A percentile compares a stretch with the other conserved stretches of the same genome.
Evolutionary conservation across 352 stramenopile species (phyloP).

Genomic region (Globisporangium middletonii): DNA sequence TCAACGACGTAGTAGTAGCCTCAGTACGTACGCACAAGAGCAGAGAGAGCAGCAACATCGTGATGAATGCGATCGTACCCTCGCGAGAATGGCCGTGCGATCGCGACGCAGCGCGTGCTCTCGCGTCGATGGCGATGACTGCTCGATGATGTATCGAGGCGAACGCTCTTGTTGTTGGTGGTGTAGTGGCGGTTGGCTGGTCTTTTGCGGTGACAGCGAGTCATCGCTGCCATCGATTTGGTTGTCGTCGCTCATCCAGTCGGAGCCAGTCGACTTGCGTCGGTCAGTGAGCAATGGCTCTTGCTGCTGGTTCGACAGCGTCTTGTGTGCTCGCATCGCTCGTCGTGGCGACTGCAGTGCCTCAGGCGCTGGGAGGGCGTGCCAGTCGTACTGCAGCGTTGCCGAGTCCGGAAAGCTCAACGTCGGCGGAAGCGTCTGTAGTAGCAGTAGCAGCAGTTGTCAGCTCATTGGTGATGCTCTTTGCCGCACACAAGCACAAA

Average conservation of each 20-base stretch:
- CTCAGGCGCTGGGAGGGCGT: slow-evolving; percentile 13
- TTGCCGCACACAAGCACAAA: neutral
- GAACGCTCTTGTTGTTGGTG: neutral
- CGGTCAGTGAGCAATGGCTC: neutral
- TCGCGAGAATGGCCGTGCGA: slow-evolving; percentile 26
- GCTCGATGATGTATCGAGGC: neutral
- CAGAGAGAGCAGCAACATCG: neutral
- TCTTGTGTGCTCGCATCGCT: neutral
- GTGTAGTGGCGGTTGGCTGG: too few relatives aligned
- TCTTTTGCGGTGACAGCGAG: neutral
- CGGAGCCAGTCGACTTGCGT: too few relatives aligned
- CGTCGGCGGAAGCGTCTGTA: slow-evolving; percentile 36
- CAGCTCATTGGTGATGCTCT: neutral
- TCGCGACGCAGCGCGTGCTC: slow-evolving; percentile 28
- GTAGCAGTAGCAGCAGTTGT: neutral
- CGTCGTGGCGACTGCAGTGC: slow-evolving; percentile 2
- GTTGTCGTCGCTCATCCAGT: neutral
- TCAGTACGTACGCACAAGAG: neutral
- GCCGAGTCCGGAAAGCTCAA: slow-evolving; percentile 26
- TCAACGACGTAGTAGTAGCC: neutral
- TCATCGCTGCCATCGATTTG: neutral
- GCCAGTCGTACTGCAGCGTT: slow-evolving; percentile 27
- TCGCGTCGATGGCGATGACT: slow-evolving; percentile 10
- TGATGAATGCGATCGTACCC: slow-evolving; percentile 13
- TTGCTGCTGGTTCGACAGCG: neutral